Conservation (phyloP, 2,329 filamentous ascomycete species). For the Fusarium lyarnte region DNA sequence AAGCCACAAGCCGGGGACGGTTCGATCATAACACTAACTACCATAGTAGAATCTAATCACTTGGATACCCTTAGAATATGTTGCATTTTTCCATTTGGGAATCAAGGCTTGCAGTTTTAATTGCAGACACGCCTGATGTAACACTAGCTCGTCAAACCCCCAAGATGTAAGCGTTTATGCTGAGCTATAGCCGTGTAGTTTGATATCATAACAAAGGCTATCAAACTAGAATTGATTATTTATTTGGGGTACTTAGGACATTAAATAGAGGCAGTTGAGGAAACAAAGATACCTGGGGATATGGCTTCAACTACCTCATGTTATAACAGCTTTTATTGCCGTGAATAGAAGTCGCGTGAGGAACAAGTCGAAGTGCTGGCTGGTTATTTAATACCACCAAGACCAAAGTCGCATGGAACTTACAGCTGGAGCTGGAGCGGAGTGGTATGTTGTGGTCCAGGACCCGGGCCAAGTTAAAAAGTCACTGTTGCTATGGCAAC, state of each 20-base stretch:
- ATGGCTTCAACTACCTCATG: background rate
- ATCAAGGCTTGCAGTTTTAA: background rate
- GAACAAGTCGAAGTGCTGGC: background rate
- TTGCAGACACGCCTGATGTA: background rate
- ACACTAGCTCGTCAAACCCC: background rate
- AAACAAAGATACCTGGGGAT: background rate
- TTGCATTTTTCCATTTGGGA: background rate
- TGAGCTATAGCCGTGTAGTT: background rate
- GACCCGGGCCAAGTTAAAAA: background rate
- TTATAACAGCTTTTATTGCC: background rate
- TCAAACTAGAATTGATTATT: background rate
- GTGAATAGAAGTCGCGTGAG: background rate
- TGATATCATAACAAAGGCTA: background rate
- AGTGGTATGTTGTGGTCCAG: slow-evolving; percentile 22
- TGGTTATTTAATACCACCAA: background rate
- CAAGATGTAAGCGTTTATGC: background rate
- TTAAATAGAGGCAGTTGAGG: background rate
- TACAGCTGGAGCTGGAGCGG: background rate
- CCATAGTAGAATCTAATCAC: background rate
- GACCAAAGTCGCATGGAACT: background rate
- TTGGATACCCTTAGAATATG: background rate
- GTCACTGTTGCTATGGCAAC: slow-evolving; percentile 36
- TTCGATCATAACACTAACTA: slow-evolving; percentile 9
- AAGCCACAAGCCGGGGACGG: slow-evolving; percentile 30
- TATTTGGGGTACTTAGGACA: background rate